Evolutionary conservation across 2,329 filamentous ascomycete species (phyloP), one percentile per base, ranked within the genome.

Genomic region (Macroventuria anomochaeta): DNA sequence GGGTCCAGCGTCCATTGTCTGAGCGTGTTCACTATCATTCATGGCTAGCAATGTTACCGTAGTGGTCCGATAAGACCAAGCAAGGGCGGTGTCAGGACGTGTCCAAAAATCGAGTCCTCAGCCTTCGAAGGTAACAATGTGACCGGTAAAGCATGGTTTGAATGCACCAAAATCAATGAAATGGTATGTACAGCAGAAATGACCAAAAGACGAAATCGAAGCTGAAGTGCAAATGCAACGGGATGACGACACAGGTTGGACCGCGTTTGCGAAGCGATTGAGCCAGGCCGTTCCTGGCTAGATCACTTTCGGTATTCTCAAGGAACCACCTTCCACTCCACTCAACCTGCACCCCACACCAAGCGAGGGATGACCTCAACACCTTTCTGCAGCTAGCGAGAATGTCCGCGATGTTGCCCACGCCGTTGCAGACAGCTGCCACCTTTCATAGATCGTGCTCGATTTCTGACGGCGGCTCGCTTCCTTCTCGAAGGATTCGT

Each of bases 21-120:
- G 60, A 42, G 57, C 59, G 57, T 62, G 55, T 39, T 59, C 59
- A 38, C 65, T 60, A 53, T 59, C 44, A 18, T 64, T 55, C 55
- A 60, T 60, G 55, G 56, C 55, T 57, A 59, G 55, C 29, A 49
- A 62, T 47, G 39, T 18, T 58, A 62, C 60, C 43, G 62, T 61
- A 46, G 46, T 59, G 54, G 25, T 44, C 54, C 63, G 63, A 69
- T 65, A 55, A 47, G 46, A 41, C 37, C 51, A 68, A 63, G 66
- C 58, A 70, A 68, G 69, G 68, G 60, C 26, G 61, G 40, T 33
- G 53, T 64, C 63, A 70, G 52, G 61, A 62, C 40, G 61, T 64
- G 48, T 68, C 62, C 41, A 67, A 46, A 57, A 64, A 65, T 26
- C 64, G 55, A 48, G 42, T 62, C 47, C 46, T 59, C 39, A 55